A percentile compares a stretch with the other conserved stretches of the same genome.
Conservation (phyloP, 2,329 filamentous ascomycete genomes). For the Lachnellula arida region DNA sequence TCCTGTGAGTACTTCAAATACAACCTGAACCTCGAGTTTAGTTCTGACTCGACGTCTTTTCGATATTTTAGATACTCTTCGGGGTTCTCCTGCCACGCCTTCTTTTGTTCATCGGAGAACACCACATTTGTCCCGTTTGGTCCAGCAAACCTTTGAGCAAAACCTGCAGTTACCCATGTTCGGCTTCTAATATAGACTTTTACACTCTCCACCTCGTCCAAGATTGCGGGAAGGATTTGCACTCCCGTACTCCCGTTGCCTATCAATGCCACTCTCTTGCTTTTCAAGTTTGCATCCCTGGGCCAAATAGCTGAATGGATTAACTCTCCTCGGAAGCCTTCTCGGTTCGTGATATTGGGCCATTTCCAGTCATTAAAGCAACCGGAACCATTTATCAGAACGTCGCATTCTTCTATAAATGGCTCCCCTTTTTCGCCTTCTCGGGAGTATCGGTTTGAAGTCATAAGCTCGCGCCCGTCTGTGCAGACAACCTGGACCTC, state of each 20-base stretch:
- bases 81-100: conserved; percentile 35
- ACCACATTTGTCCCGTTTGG: conserved; percentile 10
- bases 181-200: conserved; percentile 41
- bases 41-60: conserved; percentile 36
- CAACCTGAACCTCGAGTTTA: no score
- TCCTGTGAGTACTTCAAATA: no score
- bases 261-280: conserved; percentile 45
- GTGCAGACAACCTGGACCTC: conserved; percentile 23
- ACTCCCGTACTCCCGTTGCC: conserved; percentile 49
- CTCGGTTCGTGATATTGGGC: conserved; percentile 50
- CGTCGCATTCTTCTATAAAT: conserved; percentile 47
- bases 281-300: conserved; percentile 33
- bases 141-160: conserved; percentile 36
- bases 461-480: no score
- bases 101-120: conserved; percentile 36
- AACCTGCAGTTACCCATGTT: conserved; percentile 59
- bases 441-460: no score
- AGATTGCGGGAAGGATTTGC: conserved; percentile 45
- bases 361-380: conserved; percentile 63
- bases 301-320: no score
- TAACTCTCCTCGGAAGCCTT: no score
- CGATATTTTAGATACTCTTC: conserved; percentile 36
- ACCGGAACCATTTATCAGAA: conserved; percentile 59
- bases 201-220: not conserved
- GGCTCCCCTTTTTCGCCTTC: conserved; percentile 34